phyloP scores from a whole-genome alignment of 202 grass and related monocot species.

The Bolboschoenoplectus hybrid region DNA sequence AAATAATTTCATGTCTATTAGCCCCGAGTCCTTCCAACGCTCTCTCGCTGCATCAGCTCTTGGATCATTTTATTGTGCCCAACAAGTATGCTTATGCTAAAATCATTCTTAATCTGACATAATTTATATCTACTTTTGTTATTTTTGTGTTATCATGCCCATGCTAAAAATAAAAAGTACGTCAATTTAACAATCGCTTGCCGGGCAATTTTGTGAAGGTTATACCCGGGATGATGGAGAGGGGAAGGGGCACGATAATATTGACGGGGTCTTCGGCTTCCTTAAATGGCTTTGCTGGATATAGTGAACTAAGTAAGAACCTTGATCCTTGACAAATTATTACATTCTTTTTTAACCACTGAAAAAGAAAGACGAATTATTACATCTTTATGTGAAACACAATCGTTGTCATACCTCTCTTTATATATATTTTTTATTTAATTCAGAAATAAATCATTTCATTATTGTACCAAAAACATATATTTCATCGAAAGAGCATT shows the following conservation, averaged over 20 bases:
- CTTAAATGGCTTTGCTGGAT: slow-evolving; percentile 60
- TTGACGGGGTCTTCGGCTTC: slow-evolving; percentile 85
- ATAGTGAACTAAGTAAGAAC: slow-evolving; percentile 61
- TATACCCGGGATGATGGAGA: slow-evolving; percentile 82
- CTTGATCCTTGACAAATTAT: neutral
- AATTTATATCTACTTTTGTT: neutral
- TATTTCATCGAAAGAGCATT: neutral
- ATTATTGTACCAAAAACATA: neutral
- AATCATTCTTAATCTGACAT: neutral
- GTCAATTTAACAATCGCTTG: slow-evolving; percentile 17
- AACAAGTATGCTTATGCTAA: slow-evolving; percentile 48
- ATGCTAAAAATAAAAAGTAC: neutral
- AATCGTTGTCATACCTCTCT: neutral
- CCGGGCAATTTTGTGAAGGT: slow-evolving; percentile 44
- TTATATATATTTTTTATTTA: too few relatives aligned
- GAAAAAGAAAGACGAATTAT: neutral
- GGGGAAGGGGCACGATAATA: slow-evolving; percentile 84
- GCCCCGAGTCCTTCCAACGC: slow-evolving; percentile 59
- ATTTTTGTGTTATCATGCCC: neutral
- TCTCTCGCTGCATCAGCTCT: slow-evolving; percentile 58
- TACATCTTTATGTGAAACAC: neutral
- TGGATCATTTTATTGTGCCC: slow-evolving; percentile 90
- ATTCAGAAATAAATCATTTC: neutral
- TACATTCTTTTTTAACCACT: neutral
- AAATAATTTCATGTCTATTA: slow-evolving; percentile 59